A percentile compares a stretch with the other conserved stretches of the same genome.
Evolutionary conservation across 2,329 filamentous ascomycete genomes (phyloP).

Genomic region (Leptosphaerulina australis): DNA sequence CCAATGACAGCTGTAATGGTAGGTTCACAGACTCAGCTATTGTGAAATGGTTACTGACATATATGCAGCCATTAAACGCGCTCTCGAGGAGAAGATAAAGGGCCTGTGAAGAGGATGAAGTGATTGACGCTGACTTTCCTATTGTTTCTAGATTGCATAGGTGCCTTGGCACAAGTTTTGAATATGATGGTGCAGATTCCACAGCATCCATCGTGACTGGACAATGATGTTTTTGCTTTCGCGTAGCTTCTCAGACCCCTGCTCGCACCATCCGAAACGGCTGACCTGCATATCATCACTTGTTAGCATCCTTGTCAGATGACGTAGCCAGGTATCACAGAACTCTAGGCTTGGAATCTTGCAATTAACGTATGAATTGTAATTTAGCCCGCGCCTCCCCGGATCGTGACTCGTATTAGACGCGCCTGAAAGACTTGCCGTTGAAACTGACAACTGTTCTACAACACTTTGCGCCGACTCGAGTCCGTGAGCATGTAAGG

Average conservation of each 20-base stretch:
- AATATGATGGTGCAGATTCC: background rate
- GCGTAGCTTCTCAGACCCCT: constrained; percentile 9
- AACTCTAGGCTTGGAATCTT: constrained; percentile 13
- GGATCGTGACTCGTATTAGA: constrained; percentile 1
- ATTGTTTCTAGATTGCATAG: constrained; percentile 1
- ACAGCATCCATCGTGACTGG: background rate
- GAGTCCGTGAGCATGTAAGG: no score
- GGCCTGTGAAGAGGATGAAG: constrained; percentile 25
- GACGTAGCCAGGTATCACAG: constrained; percentile 8
- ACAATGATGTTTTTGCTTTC: background rate
- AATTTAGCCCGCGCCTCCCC: background rate
- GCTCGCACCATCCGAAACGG: constrained; percentile 2
- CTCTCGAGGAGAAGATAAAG: constrained; percentile 45
- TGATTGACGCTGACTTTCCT: background rate
- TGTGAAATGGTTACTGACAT: constrained; percentile 21
- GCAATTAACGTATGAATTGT: constrained; percentile 7
- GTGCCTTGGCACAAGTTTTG: background rate
- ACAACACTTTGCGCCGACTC: background rate
- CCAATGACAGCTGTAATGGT: constrained; percentile 79
- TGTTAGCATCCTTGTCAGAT: constrained; percentile 7
- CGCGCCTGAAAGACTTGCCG: background rate
- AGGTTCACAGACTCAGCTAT: constrained; percentile 11
- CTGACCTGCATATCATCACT: constrained; percentile 7
- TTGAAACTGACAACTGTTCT: background rate
- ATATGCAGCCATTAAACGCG: constrained; percentile 44